Conservation (phyloP, 2,329 filamentous ascomycete species). For the Trichoderma breve region DNA sequence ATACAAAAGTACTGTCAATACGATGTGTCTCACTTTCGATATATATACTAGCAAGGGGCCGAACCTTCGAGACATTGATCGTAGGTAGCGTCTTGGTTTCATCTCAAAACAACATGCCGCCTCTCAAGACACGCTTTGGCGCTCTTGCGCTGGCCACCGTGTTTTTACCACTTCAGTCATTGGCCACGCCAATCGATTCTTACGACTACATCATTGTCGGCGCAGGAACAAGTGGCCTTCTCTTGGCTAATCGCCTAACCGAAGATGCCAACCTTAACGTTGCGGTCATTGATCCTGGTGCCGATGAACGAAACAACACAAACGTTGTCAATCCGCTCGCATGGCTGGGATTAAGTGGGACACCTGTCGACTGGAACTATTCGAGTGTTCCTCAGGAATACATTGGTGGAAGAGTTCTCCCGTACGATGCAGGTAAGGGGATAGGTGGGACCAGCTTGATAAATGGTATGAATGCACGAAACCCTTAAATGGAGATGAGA, state of each 20-base stretch:
- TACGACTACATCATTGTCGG: constrained; percentile 30
- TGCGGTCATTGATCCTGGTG: constrained; percentile 30
- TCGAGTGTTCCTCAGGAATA: constrained; percentile 32
- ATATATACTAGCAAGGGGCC: neutral
- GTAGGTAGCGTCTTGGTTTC: neutral
- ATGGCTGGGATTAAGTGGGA: constrained; percentile 29
- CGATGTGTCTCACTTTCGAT: neutral
- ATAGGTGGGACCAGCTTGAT: constrained; percentile 42
- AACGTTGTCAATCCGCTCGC: constrained; percentile 23
- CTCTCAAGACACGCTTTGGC: neutral
- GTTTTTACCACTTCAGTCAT: neutral
- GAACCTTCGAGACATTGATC: neutral
- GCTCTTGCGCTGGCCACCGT: neutral
- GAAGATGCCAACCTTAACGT: constrained; percentile 25
- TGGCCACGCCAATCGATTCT: neutral
- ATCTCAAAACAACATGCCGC: neutral
- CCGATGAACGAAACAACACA: constrained; percentile 21
- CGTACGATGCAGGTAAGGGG: constrained; percentile 37
- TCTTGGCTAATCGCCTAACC: constrained; percentile 29
- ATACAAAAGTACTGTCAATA: neutral
- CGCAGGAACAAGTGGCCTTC: constrained; percentile 31
- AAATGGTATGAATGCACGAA: constrained; percentile 32
- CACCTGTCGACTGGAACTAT: constrained; percentile 38
- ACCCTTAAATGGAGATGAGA: neutral
- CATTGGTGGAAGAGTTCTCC: constrained; percentile 33